phyloP scores from a whole-genome alignment of 2,329 filamentous ascomycete genomes.

The Massarina eburnea region DNA sequence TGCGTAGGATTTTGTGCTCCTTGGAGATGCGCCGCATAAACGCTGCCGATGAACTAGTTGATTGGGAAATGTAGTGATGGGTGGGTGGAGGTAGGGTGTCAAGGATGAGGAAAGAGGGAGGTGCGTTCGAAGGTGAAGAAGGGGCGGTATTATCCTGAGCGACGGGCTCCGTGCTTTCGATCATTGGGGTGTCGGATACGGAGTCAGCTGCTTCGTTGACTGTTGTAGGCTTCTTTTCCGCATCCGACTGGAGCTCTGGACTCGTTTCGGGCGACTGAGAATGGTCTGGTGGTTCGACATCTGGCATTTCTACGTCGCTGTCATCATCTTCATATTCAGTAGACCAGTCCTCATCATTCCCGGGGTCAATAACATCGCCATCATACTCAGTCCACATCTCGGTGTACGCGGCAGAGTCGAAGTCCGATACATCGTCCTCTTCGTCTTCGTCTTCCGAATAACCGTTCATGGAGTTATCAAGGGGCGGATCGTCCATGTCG shows the following conservation, averaged over 20 bases:
- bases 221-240: conserved; percentile 18
- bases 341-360: conserved; percentile 40
- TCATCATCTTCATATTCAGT: conserved; percentile 41
- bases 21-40: conserved; percentile 56
- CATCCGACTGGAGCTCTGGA: conserved; percentile 33
- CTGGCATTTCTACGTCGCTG: conserved; percentile 36
- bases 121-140: conserved; percentile 9
- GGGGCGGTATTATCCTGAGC: conserved; percentile 1
- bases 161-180: conserved; percentile 8
- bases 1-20: conserved; percentile 60
- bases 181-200: conserved; percentile 2
- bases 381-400: conserved; percentile 44
- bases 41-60: conserved; percentile 44
- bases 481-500: conserved; percentile 45
- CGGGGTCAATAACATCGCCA: conserved; percentile 30
- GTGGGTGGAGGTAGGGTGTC: conserved; percentile 35
- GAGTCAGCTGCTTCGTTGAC: conserved; percentile 2
- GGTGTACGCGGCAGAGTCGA: conserved; percentile 37
- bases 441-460: conserved; percentile 28
- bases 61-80: conserved; percentile 44
- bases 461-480: conserved; percentile 25
- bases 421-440: conserved; percentile 33
- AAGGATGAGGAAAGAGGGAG: conserved; percentile 38
- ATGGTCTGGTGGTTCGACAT: conserved; percentile 23
- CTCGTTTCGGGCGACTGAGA: conserved; percentile 36